A percentile compares a stretch with the other conserved stretches of the same genome.
Evolutionary conservation across 441 rosid species (phyloP).

Genomic region (Macaranga tanarius): DNA sequence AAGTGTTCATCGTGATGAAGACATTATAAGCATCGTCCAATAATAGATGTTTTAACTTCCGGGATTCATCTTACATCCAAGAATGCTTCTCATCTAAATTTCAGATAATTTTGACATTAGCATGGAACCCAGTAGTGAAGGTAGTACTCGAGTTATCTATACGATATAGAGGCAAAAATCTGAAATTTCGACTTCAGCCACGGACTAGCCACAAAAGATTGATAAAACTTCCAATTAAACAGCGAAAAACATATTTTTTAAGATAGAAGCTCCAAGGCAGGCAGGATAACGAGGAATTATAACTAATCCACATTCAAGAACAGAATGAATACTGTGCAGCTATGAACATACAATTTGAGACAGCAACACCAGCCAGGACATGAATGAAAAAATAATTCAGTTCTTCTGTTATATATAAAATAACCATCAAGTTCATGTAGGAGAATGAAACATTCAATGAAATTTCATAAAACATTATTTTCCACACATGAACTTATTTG

Average conservation of each 20-base stretch:
- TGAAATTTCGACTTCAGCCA: too few relatives aligned
- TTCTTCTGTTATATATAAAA: slow-evolving; percentile 20
- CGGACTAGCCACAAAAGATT: too few relatives aligned
- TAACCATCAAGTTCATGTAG: slow-evolving; percentile 14
- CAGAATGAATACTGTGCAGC: background rate
- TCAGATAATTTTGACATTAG: too few relatives aligned
- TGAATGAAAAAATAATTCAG: slow-evolving; percentile 11
- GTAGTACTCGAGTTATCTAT: too few relatives aligned
- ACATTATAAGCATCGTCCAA: too few relatives aligned
- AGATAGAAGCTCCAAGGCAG: background rate
- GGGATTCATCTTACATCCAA: too few relatives aligned
- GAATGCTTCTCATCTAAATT: too few relatives aligned
- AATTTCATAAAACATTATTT: slow-evolving; percentile 30
- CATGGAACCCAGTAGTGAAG: too few relatives aligned
- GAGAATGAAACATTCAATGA: slow-evolving; percentile 14
- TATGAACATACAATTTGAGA: background rate
- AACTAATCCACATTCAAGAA: background rate
- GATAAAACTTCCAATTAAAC: too few relatives aligned
- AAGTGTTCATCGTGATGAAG: too few relatives aligned
- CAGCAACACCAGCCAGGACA: background rate
- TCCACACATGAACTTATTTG: slow-evolving; percentile 30
- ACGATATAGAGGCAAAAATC: too few relatives aligned
- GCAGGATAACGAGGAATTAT: background rate
- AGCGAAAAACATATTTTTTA: background rate
- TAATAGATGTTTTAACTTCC: too few relatives aligned